Evolutionary conservation across 768 basidiomycete genomes (phyloP), one percentile per base, ranked within the genome.

Genomic region (Lyophyllum decastes): DNA sequence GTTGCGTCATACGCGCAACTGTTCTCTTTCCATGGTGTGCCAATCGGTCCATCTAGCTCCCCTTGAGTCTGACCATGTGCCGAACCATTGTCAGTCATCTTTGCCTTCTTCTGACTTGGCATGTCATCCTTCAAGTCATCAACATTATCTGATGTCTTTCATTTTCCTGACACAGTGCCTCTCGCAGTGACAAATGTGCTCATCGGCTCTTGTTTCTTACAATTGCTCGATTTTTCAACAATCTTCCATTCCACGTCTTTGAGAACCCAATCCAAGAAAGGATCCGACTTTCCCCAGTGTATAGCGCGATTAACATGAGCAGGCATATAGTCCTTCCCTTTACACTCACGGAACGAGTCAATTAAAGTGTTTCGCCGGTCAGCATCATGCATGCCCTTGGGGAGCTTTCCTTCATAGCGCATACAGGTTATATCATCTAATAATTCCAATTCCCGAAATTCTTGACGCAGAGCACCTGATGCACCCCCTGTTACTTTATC

Each of bases 1-100:
- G 66, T 33, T 14, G 65, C n/a, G 52, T 74, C 73, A 63, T 74
- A 74, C 9, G 68, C 67, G 63, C 72, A 74, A 40, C 72, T 73
- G 35, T 69, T 67, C 22, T 63, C 30, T 35, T 46, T 49, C 70
- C 70, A 71, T 33, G 22, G 38, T 45, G 60, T 54, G 17, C 64
- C 65, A 16, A 33, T 46, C 10, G 54, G 41, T 41, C 38, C 26
- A 52, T 48, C 45, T 19, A n/a, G n/a, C n/a, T 41, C 17, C 21
- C n/a, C 44, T 11, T 11, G 16, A n/a, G n/a, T n/a, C 16, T 38
- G 6, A 12, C 14, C 6, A 38, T 38, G 12, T 38, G 35, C 26
- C 12, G 2, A 35, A 30, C 47, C 33, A 26, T 44, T 27, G 45
- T 26, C 11, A 5, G 35, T 35, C 8, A 1, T 26, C 34, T 48